Evolutionary conservation across 805 yeast genomes (phyloP), one percentile per base, ranked within the genome.

Genomic region (Clavispora phyllophila): DNA sequence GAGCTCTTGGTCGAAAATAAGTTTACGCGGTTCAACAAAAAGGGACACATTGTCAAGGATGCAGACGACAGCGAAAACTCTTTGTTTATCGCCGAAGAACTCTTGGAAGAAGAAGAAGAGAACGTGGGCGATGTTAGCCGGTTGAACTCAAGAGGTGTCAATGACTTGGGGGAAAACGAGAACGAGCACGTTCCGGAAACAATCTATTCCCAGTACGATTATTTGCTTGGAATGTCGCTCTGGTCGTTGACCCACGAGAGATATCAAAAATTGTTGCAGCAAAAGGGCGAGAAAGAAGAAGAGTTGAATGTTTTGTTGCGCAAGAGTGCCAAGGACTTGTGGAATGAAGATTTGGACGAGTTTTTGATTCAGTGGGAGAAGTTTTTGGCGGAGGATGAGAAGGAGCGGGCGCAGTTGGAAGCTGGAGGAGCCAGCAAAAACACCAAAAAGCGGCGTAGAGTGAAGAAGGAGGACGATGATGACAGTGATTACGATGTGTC

Each of bases 221-320:
- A 93, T 54, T 72, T 93, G 49, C 72, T 93, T 41, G 95, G 93
- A 41, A 86, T 93, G 96, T 79, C 89, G 27, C 82, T 93, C 50
- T 88, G 96, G 93, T 84, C 96, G 29, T 77, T 93, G 58, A 91
- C 99, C 0, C 75, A 74, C 45, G 99, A 93, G 65, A 78, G 93
- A 54, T 93, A 90, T 58, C 90, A 87, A 55, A 82, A 78, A 51
- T 69, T 93, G 50, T 68, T 89, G 54, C 73, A 74, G 41, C 95
- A 90, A 59, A 76, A 79, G 47, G 87, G 80, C 43, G 82, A 70
- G 20, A 84, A 82, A 55, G 91, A 88, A 58, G 69, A 62, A 10
- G 95, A 87, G 57, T 73, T 91, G 53, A 82, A 79, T 36, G 60
- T 57, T 0, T 70, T 93, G 51, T 73, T 89, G 52, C 73, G 76